These are phyloP conservation scores for Plasmodium vinckei DNA, from an alignment of 169 alveolate genomes.

Conservation along the genomic window DNA sequence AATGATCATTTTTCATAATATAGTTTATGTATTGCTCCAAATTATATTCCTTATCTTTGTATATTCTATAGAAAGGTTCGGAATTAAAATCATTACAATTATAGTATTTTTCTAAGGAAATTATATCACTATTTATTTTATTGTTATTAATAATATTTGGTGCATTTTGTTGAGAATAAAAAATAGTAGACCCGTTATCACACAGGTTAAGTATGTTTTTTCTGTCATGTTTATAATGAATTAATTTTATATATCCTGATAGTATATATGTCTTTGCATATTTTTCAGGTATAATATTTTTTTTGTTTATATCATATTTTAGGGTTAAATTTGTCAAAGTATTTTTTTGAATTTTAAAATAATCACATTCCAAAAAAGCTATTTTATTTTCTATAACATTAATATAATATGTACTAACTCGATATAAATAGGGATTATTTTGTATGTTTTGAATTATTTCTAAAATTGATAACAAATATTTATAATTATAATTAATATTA, in stretches of 20 bases:
- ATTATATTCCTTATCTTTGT: constrained; percentile 31
- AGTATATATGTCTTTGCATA: neutral
- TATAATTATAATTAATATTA: constrained; percentile 11
- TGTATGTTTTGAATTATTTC: constrained; percentile 7
- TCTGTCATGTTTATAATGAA: constrained; percentile 37
- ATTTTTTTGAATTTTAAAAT: constrained; percentile 1
- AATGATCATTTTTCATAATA: constrained; percentile 23
- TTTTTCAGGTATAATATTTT: neutral
- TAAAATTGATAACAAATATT: constrained; percentile 31
- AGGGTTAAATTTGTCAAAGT: neutral
- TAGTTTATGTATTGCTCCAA: constrained; percentile 23
- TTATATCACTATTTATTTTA: neutral
- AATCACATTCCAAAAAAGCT: constrained; percentile 1
- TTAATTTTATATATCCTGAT: constrained; percentile 20
- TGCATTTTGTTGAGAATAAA: constrained; percentile 32
- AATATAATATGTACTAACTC: constrained; percentile 15
- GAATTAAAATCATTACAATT: constrained; percentile 31
- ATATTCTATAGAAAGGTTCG: constrained; percentile 46
- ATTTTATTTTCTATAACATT: constrained; percentile 45
- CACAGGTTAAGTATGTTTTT: constrained; percentile 11
- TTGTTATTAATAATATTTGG: neutral
- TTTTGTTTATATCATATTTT: neutral
- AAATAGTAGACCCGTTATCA: constrained; percentile 60
- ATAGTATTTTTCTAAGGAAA: constrained; percentile 32
- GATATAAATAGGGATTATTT: constrained; percentile 22